Conservation (phyloP, 2,329 filamentous ascomycete species). For the Sarocladiaceae sp. region DNA sequence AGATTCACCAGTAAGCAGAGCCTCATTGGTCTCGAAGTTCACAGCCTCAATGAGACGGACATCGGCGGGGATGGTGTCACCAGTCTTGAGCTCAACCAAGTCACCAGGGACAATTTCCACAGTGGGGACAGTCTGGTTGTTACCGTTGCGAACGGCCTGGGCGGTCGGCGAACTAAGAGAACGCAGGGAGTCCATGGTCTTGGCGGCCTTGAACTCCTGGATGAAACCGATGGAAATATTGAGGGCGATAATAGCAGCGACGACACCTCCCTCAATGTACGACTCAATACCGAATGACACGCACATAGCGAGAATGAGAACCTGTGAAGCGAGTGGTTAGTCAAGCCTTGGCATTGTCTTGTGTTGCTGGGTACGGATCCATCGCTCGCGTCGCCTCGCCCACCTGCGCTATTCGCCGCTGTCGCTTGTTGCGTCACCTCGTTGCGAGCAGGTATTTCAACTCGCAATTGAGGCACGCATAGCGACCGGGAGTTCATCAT, state of each 20-base stretch:
- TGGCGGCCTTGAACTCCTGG: conserved; percentile 36
- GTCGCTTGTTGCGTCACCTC: background rate
- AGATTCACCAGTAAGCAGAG: conserved; percentile 57
- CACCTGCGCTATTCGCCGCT: background rate
- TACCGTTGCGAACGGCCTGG: conserved; percentile 32
- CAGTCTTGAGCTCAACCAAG: conserved; percentile 42
- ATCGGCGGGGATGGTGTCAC: conserved; percentile 54
- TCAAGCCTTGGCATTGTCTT: conserved; percentile 4
- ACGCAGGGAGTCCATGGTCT: conserved; percentile 35
- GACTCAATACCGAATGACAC: conserved; percentile 46
- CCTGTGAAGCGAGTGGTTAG: conserved; percentile 14
- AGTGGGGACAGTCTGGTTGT: conserved; percentile 25
- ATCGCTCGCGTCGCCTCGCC: background rate
- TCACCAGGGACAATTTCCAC: conserved; percentile 51
- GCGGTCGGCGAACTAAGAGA: conserved; percentile 31
- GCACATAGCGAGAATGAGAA: conserved; percentile 59
- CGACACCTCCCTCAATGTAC: conserved; percentile 49
- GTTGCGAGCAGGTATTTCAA: too few relatives aligned
- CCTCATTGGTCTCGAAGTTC: conserved; percentile 62
- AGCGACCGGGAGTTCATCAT: too few relatives aligned
- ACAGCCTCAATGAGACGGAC: conserved; percentile 48
- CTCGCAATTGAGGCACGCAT: too few relatives aligned
- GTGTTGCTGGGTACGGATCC: background rate
- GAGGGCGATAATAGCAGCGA: conserved; percentile 47
- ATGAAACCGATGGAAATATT: conserved; percentile 47